Evolutionary conservation across 2,329 filamentous ascomycete species (phyloP).

Genomic region (Bretziella fagacearum): DNA sequence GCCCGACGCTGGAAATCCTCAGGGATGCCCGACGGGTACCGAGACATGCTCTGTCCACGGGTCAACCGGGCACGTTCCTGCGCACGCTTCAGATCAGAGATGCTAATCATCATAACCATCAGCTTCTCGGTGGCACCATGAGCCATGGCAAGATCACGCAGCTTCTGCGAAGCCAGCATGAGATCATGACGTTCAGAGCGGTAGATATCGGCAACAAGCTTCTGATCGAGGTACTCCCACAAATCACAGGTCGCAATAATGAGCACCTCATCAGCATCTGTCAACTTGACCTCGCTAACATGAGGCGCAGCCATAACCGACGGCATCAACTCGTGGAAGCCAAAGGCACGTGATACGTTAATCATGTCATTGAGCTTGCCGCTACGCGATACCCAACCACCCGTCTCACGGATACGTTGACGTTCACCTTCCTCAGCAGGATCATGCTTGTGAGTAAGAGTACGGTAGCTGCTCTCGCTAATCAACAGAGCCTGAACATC

Average conservation of each 20-base stretch:
- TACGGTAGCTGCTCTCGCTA: slow-evolving; percentile 65
- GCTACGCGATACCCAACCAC: slow-evolving; percentile 88
- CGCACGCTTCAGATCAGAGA: slow-evolving; percentile 75
- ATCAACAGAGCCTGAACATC: slow-evolving; percentile 94
- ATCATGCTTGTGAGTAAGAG: slow-evolving; percentile 82
- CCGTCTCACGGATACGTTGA: slow-evolving; percentile 79
- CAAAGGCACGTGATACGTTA: slow-evolving; percentile 85
- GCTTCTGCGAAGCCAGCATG: slow-evolving; percentile 88
- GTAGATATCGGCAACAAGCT: slow-evolving; percentile 81
- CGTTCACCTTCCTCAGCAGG: slow-evolving; percentile 74
- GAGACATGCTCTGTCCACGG: slow-evolving; percentile 68
- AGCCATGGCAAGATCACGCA: slow-evolving; percentile 85
- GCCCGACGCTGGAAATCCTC: slow-evolving; percentile 55
- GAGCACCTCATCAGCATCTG: slow-evolving; percentile 84
- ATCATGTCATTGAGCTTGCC: slow-evolving; percentile 85
- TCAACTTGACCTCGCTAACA: slow-evolving; percentile 59
- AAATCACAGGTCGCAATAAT: slow-evolving; percentile 80
- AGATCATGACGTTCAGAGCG: slow-evolving; percentile 72
- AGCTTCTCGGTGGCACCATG: slow-evolving; percentile 90
- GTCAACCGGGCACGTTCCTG: slow-evolving; percentile 54
- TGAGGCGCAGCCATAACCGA: slow-evolving; percentile 83
- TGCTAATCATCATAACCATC: slow-evolving; percentile 97
- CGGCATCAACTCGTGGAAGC: slow-evolving; percentile 83
- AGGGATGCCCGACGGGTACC: slow-evolving; percentile 53
- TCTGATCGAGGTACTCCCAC: slow-evolving; percentile 85